Conservation (phyloP, 495 filamentous ascomycete species). For the Aspergillus funiculosus region DNA sequence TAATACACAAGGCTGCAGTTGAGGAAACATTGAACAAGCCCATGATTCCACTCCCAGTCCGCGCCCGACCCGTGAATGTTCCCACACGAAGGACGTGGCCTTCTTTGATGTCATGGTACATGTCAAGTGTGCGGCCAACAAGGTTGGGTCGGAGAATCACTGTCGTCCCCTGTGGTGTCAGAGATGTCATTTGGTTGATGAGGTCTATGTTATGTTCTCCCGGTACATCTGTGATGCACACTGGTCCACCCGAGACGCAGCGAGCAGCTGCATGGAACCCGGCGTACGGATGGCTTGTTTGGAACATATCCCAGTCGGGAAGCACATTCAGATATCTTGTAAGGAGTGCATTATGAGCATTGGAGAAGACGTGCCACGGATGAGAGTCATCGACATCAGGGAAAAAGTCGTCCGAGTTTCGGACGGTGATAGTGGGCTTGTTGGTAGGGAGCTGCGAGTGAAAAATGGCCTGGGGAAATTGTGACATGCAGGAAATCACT, state of each 20-base stretch:
- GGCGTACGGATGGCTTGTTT: conserved; percentile 72
- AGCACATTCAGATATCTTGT: conserved; percentile 67
- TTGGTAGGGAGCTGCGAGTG: conserved; percentile 71
- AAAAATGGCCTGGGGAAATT: conserved; percentile 77
- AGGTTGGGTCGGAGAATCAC: conserved; percentile 71
- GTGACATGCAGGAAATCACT: conserved; percentile 89
- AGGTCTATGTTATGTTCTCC: conserved; percentile 69
- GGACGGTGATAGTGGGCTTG: conserved; percentile 61
- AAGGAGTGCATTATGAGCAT: conserved; percentile 84
- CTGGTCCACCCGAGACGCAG: conserved; percentile 83
- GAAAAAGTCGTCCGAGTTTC: conserved; percentile 94
- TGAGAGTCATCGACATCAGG: conserved; percentile 72
- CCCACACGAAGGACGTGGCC: conserved; percentile 68
- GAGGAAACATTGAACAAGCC: conserved; percentile 77
- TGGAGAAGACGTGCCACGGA: conserved; percentile 90
- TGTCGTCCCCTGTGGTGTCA: conserved; percentile 60
- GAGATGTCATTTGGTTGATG: conserved; percentile 69
- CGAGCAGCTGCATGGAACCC: conserved; percentile 84
- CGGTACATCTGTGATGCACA: conserved; percentile 88
- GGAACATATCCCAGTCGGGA: conserved; percentile 99
- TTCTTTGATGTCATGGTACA: conserved; percentile 70
- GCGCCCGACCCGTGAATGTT: conserved; percentile 60
- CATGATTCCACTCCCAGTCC: conserved; percentile 66
- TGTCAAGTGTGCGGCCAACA: conserved; percentile 61
- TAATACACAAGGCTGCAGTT: conserved; percentile 53